Conservation (phyloP, 345 rosid species). For the Dipteronia dyeriana region DNA sequence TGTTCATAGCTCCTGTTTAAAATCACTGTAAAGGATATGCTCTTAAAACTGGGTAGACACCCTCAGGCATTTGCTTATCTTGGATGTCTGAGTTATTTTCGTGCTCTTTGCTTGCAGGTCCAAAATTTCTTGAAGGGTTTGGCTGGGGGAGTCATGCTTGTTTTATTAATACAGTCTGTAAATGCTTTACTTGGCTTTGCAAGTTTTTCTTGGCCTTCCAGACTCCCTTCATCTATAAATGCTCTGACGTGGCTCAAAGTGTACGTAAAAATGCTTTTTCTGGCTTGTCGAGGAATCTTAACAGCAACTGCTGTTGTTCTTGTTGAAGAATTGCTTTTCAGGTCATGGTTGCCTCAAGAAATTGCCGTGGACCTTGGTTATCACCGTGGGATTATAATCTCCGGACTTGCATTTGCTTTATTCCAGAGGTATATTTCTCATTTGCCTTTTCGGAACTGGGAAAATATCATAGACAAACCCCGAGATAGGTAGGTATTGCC, state of each 20-base stretch:
- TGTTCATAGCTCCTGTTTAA: neutral
- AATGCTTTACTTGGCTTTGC: constrained; percentile 66
- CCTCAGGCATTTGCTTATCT: constrained; percentile 1
- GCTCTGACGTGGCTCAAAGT: constrained; percentile 46
- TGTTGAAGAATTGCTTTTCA: constrained; percentile 86
- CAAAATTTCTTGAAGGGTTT: constrained; percentile 56
- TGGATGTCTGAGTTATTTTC: constrained; percentile 8
- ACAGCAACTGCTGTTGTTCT: constrained; percentile 65
- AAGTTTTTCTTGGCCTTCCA: constrained; percentile 63
- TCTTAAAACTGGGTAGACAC: constrained; percentile 3
- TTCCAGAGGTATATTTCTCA: constrained; percentile 61
- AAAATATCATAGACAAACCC: neutral
- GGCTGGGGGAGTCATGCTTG: constrained; percentile 66
- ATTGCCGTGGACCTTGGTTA: constrained; percentile 77
- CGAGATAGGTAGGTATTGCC: neutral
- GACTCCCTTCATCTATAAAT: constrained; percentile 49
- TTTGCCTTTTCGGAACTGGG: neutral
- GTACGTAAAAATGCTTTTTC: constrained; percentile 39
- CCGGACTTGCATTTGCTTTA: constrained; percentile 76
- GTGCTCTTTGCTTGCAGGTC: constrained; percentile 47
- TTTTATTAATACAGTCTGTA: constrained; percentile 55
- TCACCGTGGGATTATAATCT: constrained; percentile 66
- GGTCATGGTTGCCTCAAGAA: constrained; percentile 87
- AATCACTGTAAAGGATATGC: neutral
- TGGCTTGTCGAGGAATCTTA: constrained; percentile 55